Evolutionary conservation across 208 protist genomes (phyloP), one percentile per base, ranked within the genome.

Genomic region (Leishmania turanica): DNA sequence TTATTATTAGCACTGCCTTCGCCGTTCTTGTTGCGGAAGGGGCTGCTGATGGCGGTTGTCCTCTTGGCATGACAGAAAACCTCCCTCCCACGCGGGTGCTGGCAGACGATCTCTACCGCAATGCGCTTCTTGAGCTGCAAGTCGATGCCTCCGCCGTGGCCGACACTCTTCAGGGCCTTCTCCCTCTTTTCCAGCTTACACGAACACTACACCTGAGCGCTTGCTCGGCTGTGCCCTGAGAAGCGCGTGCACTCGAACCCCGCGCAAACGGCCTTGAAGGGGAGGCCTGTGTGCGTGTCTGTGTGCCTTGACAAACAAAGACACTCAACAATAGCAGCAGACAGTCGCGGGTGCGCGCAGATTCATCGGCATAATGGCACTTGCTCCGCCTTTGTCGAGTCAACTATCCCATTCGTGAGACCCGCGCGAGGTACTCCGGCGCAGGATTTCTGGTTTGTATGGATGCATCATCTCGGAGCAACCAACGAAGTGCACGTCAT

Each of bases 221-320:
- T 64, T 31, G 9, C 31, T 68, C 17, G 62, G 21, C 31, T 68
- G 93, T 31, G 17, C 62, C 31, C 31, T 13, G 62, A 68, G 62
- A 68, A 40, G 40, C 62, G 62, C 3, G 13, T 13, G 31, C 11
- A 13, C 62, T 68, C 62, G 31, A 24, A 24, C 96, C 96, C 98
- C 74, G 89, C 98, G 87, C 91, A 99, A 13, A 99, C 97, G 75
- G 97, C 96, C 68, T 97, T 98, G 94, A 97, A 96, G 77, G 96
- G 77, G 98, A 97, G 37, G 27, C 3, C 11, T 73, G 8, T 72
- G 4, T 72, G 4, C 45, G 21, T 73, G 68, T 21, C 3, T 58
- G 49, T 54, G 47, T 75, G 24, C 31, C 15, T 31, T 62, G 56
- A 11, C 17, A 62, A 21, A 13, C 56, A 62, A 13, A 31, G 27